Base-by-base conservation (phyloP, 176 grass and related monocot genomes). In the Tillandsia fasciculata region DNA sequence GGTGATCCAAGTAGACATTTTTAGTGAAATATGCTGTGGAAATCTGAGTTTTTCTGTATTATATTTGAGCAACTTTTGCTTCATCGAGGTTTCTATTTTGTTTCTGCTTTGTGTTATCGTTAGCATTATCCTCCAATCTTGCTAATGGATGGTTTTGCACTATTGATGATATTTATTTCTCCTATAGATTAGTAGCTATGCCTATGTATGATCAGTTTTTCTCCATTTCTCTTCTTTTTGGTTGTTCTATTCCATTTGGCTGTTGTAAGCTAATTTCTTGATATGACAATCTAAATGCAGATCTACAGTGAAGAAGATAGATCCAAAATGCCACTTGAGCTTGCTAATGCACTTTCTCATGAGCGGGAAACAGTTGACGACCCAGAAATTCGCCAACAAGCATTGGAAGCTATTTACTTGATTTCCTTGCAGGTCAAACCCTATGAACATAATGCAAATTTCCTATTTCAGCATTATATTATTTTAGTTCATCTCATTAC, bases 361-460 rank as follows among this genome's bases (percentile, higher is more conserved):
- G 93, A 92, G 69, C 77, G 93, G 59, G 93, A 97, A 82, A 70
- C 74, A 70, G 86, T 81, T 66, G 86, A 89, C 53, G 89, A 96
- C 85, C 83, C 88, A 51, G 86, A 92, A 82, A 96, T 92, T 85
- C 85, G 89, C 18, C 81, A 96, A 81, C 79, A 79, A 64, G 79
- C 84, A 26, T 61, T 97, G 42, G 93, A 97, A 78, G 89, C 93
- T 84, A 79, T 92, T 76, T 97, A 97, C 77, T 88, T 97, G 86
- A 97, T 97, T 0, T 76, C 87, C 50, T 80, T 97, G 74, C 93
- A 92, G 86, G 93, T 92, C 20, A 48, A 42, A 74, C 59, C 3
- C 14, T 18, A 17, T 59, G 56, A 8, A 61, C 2, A 23, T 61
- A 18, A 61, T 23, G 8, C 56, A 10, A 61, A 8, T 5, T 42